Percentiles rank a stretch among this genome's conserved stretches.
Conservation (phyloP, 176 grass and related monocot species). For the Rhynchospora breviuscula region DNA sequence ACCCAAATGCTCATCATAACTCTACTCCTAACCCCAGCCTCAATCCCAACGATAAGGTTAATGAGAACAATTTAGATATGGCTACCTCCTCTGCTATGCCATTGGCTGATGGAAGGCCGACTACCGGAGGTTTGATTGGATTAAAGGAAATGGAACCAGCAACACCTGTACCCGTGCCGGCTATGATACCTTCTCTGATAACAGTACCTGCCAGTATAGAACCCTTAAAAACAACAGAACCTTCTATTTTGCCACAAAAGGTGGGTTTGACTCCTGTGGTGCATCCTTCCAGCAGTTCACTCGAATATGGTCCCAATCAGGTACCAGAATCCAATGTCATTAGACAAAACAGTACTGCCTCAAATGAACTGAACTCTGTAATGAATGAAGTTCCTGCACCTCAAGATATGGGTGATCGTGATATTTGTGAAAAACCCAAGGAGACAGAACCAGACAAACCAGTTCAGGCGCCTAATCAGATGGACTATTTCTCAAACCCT, state of each 20-base stretch:
- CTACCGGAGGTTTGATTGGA: conserved; percentile 16
- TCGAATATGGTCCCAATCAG: not conserved
- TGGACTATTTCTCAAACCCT: not conserved
- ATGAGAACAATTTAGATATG: not conserved
- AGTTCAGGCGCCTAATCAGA: conserved; percentile 7
- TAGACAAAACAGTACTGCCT: conserved; percentile 23
- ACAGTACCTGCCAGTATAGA: not conserved
- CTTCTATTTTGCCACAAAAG: conserved; percentile 12
- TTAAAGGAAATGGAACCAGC: not conserved
- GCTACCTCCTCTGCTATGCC: not conserved
- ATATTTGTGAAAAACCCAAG: conserved; percentile 7
- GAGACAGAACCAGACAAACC: conserved; percentile 1
- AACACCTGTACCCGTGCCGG: not conserved
- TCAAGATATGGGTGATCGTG: not conserved
- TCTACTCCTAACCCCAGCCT: not conserved
- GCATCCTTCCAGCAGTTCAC: not conserved
- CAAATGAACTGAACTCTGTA: conserved; percentile 8
- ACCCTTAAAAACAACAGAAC: not conserved
- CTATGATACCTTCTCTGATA: conserved; percentile 13
- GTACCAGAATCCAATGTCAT: not conserved
- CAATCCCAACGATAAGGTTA: conserved; percentile 2
- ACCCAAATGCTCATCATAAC: conserved; percentile 6
- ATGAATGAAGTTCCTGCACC: conserved; percentile 5
- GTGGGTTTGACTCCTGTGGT: not conserved
- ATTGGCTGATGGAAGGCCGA: conserved; percentile 10